Evolutionary conservation across 2,329 filamentous ascomycete species (phyloP), one percentile per base, ranked within the genome.

Genomic region (Microcyclospora pomicola): DNA sequence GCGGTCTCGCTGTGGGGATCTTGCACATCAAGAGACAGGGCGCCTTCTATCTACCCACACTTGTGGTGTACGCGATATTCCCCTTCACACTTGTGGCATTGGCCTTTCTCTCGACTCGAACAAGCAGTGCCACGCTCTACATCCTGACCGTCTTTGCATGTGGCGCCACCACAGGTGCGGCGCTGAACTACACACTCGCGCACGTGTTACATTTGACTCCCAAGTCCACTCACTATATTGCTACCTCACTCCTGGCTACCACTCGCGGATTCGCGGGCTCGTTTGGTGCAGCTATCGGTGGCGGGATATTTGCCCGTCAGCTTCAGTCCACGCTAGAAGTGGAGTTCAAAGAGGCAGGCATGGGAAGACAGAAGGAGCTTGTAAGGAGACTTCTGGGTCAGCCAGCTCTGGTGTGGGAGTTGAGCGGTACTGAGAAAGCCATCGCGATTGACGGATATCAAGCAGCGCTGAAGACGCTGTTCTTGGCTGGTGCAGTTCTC

Each of bases 201-300:
- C 85, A 92, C 51, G 58, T 87, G 5, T 67, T 92, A 4, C 81
- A 91, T 54, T 66, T 88, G 5, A 81, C 79, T 0, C 64, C 66
- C 0, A 66, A 72, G 0, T 67, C 73, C 6, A 74, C 76, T 1
- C 81, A 87, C 50, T 85, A 82, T 51, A 75, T 91, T 35, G 75
- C 80, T 2, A 84, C 80, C 0, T 80, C 82, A 10, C 65, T 93
- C 31, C 61, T 88, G 3, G 75, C 79, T 19, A 92, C 83, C 1
- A 88, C 88, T 59, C 72, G 85, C 3, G 82, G 82, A 5, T 87
- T 91, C 45, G 81, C 82, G 0, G 82, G 82, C 11, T 81, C 76
- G 36, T 91, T 92, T 49, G 83, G 84, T 2, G 80, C 79, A 1
- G 75, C 83, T 0, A 80, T 88, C 34, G 82, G 82, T 2, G 83